Evolutionary conservation across 495 filamentous ascomycete species (phyloP), one percentile per base, ranked within the genome.

Genomic region (Penicillium psychrofluorescens): DNA sequence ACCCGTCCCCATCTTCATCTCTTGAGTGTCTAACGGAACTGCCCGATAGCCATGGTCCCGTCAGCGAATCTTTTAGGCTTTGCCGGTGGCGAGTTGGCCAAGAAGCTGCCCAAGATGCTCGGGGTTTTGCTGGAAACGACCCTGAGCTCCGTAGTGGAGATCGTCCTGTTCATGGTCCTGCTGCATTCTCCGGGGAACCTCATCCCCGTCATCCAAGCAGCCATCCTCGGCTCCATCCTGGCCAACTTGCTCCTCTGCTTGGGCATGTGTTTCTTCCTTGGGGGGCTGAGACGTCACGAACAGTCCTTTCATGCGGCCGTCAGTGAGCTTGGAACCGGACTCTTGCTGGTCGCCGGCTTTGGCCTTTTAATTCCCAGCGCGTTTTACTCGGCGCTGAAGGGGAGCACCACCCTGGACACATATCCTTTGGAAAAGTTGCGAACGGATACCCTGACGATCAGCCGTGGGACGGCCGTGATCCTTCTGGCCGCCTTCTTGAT

Each of bases 21-120:
- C 22, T 0, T 0, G 22, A 22, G 22, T 22, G 22, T 22, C 22
- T 22, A 22, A 22, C 22, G 22, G 22, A 22, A 1, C 1, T 22
- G 4, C 4, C 22, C 22, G 22, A 22, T 22, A 22, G 84, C 82
- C 40, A 96, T 97, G 83, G 76, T 95, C 5, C 90, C 90, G 3
- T 81, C 83, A 29, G 90, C 90, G 36, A 95, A 95, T 51, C 62
- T 95, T 39, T 74, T 95, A 27, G 88, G 88, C 0, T 95, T 95
- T 56, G 84, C 85, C 6, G 85, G 86, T 6, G 80, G 86, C 51
- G 85, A 94, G 58, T 62, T 95, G 46, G 83, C 85, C 1, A 74
- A 84, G 48, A 92, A 92, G 60, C 56, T 94, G 28, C 83, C 84
- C 12, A 85, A 85, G 54, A 85, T 91, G 14, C 49, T 84, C 27